These are phyloP conservation scores for Hondaea fermentalgiana DNA, from an alignment of 108 stramenopile species.

Conservation along the genomic window DNA sequence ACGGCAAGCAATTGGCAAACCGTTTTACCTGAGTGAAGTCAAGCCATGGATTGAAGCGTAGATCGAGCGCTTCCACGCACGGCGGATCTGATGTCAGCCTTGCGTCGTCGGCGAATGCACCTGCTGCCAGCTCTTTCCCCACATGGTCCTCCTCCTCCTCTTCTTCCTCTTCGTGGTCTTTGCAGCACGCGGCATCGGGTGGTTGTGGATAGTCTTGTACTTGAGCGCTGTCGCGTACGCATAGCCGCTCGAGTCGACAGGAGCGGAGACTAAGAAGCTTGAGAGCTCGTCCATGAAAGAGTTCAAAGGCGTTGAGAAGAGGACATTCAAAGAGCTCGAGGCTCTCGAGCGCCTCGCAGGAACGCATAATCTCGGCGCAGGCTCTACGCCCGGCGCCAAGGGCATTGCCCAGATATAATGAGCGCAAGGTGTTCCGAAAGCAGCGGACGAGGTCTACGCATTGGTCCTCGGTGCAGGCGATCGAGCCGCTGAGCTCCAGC, in stretches of 20 bases:
- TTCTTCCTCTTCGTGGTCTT: background rate
- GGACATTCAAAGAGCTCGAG: background rate
- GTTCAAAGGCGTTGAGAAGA: background rate
- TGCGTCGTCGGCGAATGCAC: too few relatives aligned
- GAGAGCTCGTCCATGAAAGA: background rate
- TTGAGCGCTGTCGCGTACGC: background rate
- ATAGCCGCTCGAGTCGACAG: background rate
- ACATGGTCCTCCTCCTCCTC: background rate
- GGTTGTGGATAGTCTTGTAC: too few relatives aligned
- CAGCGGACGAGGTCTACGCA: background rate
- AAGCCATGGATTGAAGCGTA: background rate
- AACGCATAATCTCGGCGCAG: background rate
- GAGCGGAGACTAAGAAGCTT: background rate
- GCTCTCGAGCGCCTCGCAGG: background rate
- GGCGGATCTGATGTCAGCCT: too few relatives aligned
- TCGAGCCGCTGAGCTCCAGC: background rate
- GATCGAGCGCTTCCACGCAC: background rate
- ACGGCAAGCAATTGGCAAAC: background rate
- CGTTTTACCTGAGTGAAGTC: background rate
- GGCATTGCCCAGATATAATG: background rate
- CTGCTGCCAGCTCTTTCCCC: background rate
- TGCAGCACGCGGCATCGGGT: too few relatives aligned
- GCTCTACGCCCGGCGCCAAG: background rate
- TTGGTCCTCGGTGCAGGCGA: background rate
- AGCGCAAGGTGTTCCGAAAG: background rate